Evolutionary conservation across 352 stramenopile genomes (phyloP).

Genomic region (Phytophthora brassicae): DNA sequence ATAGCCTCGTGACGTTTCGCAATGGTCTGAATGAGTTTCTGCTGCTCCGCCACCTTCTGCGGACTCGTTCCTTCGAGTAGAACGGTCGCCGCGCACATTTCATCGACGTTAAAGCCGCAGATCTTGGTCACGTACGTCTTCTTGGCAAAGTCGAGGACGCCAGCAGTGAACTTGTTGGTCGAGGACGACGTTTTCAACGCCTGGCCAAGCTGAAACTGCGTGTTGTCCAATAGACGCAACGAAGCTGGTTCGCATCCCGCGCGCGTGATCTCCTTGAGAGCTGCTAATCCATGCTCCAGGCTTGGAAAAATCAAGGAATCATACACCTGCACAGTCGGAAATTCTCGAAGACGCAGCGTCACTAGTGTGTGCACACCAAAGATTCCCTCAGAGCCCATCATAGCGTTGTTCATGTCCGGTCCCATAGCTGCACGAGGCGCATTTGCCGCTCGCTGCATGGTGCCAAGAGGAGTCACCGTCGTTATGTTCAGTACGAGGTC

Average conservation of each 20-base stretch:
- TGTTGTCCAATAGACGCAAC: constrained; percentile 93
- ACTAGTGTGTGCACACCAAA: constrained; percentile 93
- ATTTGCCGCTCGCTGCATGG: constrained; percentile 50
- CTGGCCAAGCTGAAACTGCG: constrained; percentile 94
- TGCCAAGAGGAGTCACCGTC: constrained; percentile 67
- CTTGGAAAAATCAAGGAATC: constrained; percentile 91
- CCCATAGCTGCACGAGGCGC: constrained; percentile 86
- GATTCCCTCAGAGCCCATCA: constrained; percentile 93
- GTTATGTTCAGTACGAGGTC: constrained; percentile 89
- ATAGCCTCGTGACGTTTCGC: constrained; percentile 81
- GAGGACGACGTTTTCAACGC: constrained; percentile 76
- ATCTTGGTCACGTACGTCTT: constrained; percentile 86
- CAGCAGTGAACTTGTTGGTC: constrained; percentile 43
- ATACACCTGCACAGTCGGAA: constrained; percentile 80
- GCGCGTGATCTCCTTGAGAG: constrained; percentile 79
- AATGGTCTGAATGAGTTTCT: constrained; percentile 62
- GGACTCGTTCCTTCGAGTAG: constrained; percentile 80
- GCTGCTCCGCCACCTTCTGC: constrained; percentile 49
- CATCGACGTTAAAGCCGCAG: constrained; percentile 66
- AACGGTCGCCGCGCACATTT: constrained; percentile 87
- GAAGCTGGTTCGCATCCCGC: constrained; percentile 79
- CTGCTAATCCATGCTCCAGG: constrained; percentile 77
- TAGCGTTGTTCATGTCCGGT: constrained; percentile 86
- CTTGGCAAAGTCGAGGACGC: constrained; percentile 75
- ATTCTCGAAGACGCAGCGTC: constrained; percentile 89